Evolutionary conservation across 371 early-diverging fungal genomes (phyloP).

Genomic region (Entomophthora muscae): DNA sequence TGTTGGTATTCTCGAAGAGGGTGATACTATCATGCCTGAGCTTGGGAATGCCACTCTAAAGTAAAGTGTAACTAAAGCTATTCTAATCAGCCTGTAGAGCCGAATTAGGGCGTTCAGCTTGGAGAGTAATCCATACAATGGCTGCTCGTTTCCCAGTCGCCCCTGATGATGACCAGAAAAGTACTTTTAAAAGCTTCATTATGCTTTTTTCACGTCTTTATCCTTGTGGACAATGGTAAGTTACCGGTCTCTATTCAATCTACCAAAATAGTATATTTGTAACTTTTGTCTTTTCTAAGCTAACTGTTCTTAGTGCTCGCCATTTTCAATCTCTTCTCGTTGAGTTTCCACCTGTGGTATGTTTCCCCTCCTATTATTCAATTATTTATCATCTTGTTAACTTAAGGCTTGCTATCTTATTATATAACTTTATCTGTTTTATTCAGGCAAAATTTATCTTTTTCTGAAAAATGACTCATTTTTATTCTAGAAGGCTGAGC

Average conservation of each 20-base stretch:
- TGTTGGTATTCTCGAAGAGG: background rate
- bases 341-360: slow-evolving; percentile 71
- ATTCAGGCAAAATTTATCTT: background rate
- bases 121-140: slow-evolving; percentile 93
- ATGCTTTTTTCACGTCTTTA: slow-evolving; percentile 74
- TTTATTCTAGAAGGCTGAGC: no score
- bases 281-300: background rate
- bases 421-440: no score
- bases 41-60: slow-evolving; percentile 13
- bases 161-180: slow-evolving; percentile 60
- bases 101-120: slow-evolving; percentile 67
- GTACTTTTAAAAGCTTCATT: slow-evolving; percentile 64
- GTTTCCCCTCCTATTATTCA: no score
- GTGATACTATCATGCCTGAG: slow-evolving; percentile 13
- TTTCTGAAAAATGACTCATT: no score
- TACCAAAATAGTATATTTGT: background rate
- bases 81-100: slow-evolving; percentile 28
- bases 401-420: no score
- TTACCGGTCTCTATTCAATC: background rate
- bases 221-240: slow-evolving; percentile 96
- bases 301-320: slow-evolving; percentile 33
- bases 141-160: slow-evolving; percentile 79
- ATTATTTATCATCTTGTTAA: no score
- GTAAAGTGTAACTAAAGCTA: slow-evolving; percentile 8
- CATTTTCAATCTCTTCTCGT: slow-evolving; percentile 70